Percentiles rank a stretch among this genome's conserved stretches.
Evolutionary conservation across 148 eudicot species (phyloP).

Genomic region (Vaccinium vitisidaea): DNA sequence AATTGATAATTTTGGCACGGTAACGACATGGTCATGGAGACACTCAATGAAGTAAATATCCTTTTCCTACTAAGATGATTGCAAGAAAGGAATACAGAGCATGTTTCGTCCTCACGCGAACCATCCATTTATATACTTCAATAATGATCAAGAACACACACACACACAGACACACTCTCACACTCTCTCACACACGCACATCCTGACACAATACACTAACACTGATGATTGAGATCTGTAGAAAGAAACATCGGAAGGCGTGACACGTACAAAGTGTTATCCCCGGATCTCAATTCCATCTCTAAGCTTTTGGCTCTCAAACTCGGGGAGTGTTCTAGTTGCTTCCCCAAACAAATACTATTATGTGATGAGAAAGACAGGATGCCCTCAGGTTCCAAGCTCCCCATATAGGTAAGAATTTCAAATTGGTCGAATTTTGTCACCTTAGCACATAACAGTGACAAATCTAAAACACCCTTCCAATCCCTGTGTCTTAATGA

Average conservation of each 20-base stretch:
- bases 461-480: not conserved
- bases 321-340: not conserved
- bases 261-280: not conserved
- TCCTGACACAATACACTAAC: not conserved
- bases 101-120: not conserved
- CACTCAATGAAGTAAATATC: not conserved
- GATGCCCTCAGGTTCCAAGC: not conserved
- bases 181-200: not conserved
- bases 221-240: not conserved
- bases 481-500: not conserved
- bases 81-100: not conserved
- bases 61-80: not conserved
- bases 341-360: not conserved
- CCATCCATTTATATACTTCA: not conserved
- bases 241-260: not conserved
- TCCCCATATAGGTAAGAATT: not conserved
- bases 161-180: too few relatives aligned
- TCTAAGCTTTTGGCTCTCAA: constrained; percentile 1
- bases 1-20: too few relatives aligned
- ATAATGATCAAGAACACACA: not conserved
- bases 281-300: not conserved
- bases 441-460: not conserved
- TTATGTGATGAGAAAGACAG: not conserved
- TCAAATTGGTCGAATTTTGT: not conserved
- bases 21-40: not conserved